Percentiles rank a stretch among this genome's conserved stretches.
These are phyloP conservation scores for Fraxinus velutina DNA, from an alignment of 305 asterid species.

Conservation along the genomic window DNA sequence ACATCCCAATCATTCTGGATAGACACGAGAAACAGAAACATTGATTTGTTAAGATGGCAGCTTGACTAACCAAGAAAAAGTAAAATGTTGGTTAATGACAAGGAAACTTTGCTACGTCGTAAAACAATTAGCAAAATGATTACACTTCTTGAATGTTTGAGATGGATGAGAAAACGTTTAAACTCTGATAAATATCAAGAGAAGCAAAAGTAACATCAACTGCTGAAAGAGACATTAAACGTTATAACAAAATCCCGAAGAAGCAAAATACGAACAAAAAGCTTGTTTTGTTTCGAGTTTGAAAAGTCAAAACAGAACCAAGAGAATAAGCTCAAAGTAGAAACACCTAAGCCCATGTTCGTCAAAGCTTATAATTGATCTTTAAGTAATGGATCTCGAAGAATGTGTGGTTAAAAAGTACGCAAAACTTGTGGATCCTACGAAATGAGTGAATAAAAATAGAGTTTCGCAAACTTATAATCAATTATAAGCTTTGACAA, in stretches of 20 bases:
- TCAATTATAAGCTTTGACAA: background rate
- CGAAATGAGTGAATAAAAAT: background rate
- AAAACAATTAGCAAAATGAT: background rate
- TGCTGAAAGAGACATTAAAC: background rate
- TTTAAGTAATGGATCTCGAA: background rate
- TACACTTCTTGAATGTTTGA: background rate
- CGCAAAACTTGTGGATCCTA: background rate
- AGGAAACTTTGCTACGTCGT: background rate
- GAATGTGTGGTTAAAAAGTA: background rate
- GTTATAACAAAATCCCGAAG: background rate
- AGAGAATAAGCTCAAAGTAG: background rate
- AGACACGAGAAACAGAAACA: background rate
- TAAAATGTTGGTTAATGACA: background rate
- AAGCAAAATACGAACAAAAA: background rate
- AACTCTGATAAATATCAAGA: background rate
- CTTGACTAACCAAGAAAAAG: background rate
- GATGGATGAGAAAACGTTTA: background rate
- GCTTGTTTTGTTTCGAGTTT: background rate
- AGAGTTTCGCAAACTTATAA: background rate
- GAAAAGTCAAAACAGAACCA: background rate
- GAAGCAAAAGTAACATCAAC: background rate
- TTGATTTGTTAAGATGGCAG: background rate
- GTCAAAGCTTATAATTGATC: background rate
- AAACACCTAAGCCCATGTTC: background rate
- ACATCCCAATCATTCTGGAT: slow-evolving; percentile 94